Evolutionary conservation across 2,329 filamentous ascomycete species (phyloP).

Genomic region (Penicillium sp.): DNA sequence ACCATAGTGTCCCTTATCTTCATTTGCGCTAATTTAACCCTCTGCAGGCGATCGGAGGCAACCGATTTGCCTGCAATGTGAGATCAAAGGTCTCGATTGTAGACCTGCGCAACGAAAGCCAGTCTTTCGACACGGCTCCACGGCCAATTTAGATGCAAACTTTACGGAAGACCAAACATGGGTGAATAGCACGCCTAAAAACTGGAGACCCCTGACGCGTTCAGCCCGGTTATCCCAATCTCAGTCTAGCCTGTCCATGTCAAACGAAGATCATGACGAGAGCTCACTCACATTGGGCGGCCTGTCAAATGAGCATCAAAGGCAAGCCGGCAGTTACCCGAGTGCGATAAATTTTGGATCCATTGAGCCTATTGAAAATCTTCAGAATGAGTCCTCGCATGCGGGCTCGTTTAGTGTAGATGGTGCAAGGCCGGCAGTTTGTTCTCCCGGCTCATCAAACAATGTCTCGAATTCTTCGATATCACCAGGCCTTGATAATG

Average conservation of each 20-base stretch:
- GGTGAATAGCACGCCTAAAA: constrained; percentile 25
- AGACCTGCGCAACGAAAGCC: constrained; percentile 12
- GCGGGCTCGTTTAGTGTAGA: not conserved
- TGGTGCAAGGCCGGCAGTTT: not conserved
- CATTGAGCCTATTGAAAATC: not conserved
- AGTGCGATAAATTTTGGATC: not conserved
- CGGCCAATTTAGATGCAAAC: constrained; percentile 11
- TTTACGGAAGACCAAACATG: constrained; percentile 20
- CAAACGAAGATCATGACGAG: not conserved
- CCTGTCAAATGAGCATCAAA: not conserved
- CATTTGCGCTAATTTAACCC: not conserved
- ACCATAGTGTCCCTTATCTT: too few species aligned
- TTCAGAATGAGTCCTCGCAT: not conserved
- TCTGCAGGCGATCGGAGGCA: constrained; percentile 18
- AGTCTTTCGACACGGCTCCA: constrained; percentile 22
- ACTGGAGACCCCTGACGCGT: constrained; percentile 12
- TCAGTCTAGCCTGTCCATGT: not conserved
- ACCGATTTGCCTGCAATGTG: constrained; percentile 18
- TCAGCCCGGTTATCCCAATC: not conserved
- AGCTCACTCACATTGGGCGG: not conserved
- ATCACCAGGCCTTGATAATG: not conserved
- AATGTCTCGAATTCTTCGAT: not conserved
- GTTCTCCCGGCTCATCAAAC: not conserved
- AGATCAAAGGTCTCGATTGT: constrained; percentile 16
- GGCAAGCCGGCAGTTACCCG: not conserved